These are phyloP conservation scores for Grosmannia serpens DNA, from an alignment of 2,329 filamentous ascomycete species.

Conservation along the genomic window DNA sequence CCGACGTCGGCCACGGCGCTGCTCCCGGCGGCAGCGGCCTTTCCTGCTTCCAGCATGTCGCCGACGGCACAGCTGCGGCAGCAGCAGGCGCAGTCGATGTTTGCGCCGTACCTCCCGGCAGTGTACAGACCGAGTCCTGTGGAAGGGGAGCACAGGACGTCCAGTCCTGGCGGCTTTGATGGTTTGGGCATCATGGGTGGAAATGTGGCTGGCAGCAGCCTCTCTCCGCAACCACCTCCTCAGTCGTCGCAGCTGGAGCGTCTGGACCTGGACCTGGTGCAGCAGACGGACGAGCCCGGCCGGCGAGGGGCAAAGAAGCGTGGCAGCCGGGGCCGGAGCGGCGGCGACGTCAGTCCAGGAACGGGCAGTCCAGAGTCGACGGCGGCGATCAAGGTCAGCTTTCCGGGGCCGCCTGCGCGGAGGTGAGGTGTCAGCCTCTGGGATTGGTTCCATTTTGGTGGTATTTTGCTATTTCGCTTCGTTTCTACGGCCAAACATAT, in stretches of 20 bases:
- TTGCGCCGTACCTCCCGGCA: constrained; percentile 13
- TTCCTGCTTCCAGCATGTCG: not conserved
- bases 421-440: constrained; percentile 2
- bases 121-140: constrained; percentile 2
- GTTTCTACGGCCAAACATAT: not conserved
- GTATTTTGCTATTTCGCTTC: not conserved
- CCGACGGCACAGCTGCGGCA: not conserved
- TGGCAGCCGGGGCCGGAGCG: not conserved
- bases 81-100: not conserved
- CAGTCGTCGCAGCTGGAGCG: not conserved
- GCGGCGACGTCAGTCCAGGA: too few species aligned
- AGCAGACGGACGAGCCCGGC: not conserved
- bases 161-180: too few species aligned
- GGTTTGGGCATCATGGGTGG: too few species aligned
- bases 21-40: not conserved
- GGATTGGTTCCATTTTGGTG: not conserved
- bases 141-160: too few species aligned
- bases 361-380: constrained; percentile 23
- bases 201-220: too few species aligned
- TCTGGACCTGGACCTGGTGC: not conserved
- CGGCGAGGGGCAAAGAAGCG: not conserved
- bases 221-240: too few species aligned
- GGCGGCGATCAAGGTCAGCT: constrained; percentile 24
- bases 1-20: constrained; percentile 14
- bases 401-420: constrained; percentile 24